Evolutionary conservation across 306 rosid species (phyloP).

Genomic region (Boehmeria nivea): DNA sequence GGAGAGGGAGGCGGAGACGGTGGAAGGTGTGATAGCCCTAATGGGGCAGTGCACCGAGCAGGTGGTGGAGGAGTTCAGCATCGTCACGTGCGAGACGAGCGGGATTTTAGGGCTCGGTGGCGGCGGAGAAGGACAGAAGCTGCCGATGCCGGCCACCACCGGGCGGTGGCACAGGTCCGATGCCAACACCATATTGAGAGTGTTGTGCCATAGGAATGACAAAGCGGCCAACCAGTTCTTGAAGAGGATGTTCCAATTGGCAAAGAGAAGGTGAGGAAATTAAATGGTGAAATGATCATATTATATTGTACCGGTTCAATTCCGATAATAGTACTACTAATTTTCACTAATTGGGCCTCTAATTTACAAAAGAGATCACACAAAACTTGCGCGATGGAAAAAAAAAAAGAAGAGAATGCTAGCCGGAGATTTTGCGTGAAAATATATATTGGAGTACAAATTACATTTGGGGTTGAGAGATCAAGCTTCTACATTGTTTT

Average conservation of each 20-base stretch:
- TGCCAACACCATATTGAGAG: slow-evolving; percentile 85
- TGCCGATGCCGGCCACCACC: slow-evolving; percentile 90
- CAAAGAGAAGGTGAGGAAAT: slow-evolving; percentile 61
- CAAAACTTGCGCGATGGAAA: too few relatives aligned
- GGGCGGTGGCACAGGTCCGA: slow-evolving; percentile 84
- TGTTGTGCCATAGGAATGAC: slow-evolving; percentile 79
- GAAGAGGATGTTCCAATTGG: slow-evolving; percentile 74
- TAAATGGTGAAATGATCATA: too few relatives aligned
- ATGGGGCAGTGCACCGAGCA: slow-evolving; percentile 75
- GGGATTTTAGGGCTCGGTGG: slow-evolving; percentile 56
- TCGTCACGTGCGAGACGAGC: slow-evolving; percentile 61
- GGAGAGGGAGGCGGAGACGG: slow-evolving; percentile 67
- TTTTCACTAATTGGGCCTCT: too few relatives aligned
- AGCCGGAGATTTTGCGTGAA: too few relatives aligned
- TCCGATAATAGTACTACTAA: too few relatives aligned
- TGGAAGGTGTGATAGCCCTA: slow-evolving; percentile 62
- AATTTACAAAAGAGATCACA: too few relatives aligned
- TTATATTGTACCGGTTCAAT: too few relatives aligned
- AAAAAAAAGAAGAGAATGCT: too few relatives aligned
- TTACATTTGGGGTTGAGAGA: too few relatives aligned
- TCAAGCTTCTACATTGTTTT: too few relatives aligned
- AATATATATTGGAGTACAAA: too few relatives aligned
- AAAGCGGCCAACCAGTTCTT: slow-evolving; percentile 64
- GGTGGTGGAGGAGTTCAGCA: slow-evolving; percentile 76
- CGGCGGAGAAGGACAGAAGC: slow-evolving; percentile 34